These are phyloP conservation scores for Dimargaris xerosporica DNA, from an alignment of 192 early-diverging fungal species.

Conservation along the genomic window DNA sequence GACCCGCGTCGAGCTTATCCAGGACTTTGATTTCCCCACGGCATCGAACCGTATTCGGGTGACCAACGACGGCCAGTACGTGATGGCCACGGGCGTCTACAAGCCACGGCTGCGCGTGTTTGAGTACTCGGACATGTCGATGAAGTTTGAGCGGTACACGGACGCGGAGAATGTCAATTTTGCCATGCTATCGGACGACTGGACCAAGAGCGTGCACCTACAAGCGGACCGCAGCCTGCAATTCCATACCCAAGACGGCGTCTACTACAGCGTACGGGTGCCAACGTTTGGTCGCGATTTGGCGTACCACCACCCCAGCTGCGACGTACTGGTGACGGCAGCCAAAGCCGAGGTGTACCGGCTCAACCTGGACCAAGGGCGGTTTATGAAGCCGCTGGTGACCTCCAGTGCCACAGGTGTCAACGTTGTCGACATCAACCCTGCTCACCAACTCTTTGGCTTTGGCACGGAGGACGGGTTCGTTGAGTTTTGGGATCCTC, in stretches of 20 bases:
- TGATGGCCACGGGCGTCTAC: slow-evolving; percentile 90
- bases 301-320: slow-evolving; percentile 79
- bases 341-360: slow-evolving; percentile 73
- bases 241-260: slow-evolving; percentile 88
- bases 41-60: slow-evolving; percentile 69
- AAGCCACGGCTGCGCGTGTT: slow-evolving; percentile 94
- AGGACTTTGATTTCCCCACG: slow-evolving; percentile 97
- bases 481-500: slow-evolving; percentile 94
- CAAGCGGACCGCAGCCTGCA: slow-evolving; percentile 83
- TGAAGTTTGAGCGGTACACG: slow-evolving; percentile 97
- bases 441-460: slow-evolving; percentile 83
- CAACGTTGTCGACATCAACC: slow-evolving; percentile 63
- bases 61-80: slow-evolving; percentile 71
- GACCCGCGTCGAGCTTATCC: slow-evolving; percentile 85
- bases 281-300: slow-evolving; percentile 89
- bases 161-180: slow-evolving; percentile 86
- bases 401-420: slow-evolving; percentile 53
- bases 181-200: slow-evolving; percentile 80
- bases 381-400: slow-evolving; percentile 71
- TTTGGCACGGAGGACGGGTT: slow-evolving; percentile 76
- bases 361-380: slow-evolving; percentile 82
- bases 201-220: slow-evolving; percentile 88
- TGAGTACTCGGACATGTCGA: slow-evolving; percentile 80
- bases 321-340: slow-evolving; percentile 75
- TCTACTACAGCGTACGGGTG: slow-evolving; percentile 87